Conservation (phyloP, 1,284 basidiomycete genomes). For the Stygiomarasmius scandens region DNA sequence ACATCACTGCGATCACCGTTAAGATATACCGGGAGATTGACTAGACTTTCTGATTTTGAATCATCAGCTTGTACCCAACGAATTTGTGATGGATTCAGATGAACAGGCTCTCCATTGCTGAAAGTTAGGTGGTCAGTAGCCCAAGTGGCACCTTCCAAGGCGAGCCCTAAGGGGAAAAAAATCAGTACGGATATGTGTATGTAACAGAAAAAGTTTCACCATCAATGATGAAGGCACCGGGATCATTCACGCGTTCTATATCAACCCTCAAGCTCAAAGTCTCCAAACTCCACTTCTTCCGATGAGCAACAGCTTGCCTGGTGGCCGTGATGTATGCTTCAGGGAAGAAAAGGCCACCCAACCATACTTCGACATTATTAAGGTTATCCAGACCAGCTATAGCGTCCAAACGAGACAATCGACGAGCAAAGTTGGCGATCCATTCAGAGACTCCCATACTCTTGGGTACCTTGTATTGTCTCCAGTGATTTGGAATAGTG, state of each 20-base stretch:
- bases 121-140: constrained; percentile 64
- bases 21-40: constrained; percentile 90
- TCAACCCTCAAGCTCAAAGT: constrained; percentile 82
- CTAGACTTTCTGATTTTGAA: constrained; percentile 42
- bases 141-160: constrained; percentile 86
- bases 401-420: constrained; percentile 80
- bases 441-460: constrained; percentile 82
- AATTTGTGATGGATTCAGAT: constrained; percentile 78
- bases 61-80: constrained; percentile 81
- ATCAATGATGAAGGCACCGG: constrained; percentile 80
- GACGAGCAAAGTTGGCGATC: constrained; percentile 80
- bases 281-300: constrained; percentile 89
- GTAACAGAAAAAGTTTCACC: constrained; percentile 52
- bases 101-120: constrained; percentile 81
- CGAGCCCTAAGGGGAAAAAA: constrained; percentile 60
- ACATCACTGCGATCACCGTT: constrained; percentile 90
- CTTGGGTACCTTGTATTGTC: constrained; percentile 84
- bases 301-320: constrained; percentile 88
- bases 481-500: constrained; percentile 87
- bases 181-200: constrained; percentile 8
- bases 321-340: constrained; percentile 95
- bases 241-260: constrained; percentile 76
- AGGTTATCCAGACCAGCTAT: constrained; percentile 71
- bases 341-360: constrained; percentile 93
- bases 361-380: constrained; percentile 80